These are phyloP conservation scores for Gossypium turneri DNA, from an alignment of 345 rosid genomes.

Conservation along the genomic window DNA sequence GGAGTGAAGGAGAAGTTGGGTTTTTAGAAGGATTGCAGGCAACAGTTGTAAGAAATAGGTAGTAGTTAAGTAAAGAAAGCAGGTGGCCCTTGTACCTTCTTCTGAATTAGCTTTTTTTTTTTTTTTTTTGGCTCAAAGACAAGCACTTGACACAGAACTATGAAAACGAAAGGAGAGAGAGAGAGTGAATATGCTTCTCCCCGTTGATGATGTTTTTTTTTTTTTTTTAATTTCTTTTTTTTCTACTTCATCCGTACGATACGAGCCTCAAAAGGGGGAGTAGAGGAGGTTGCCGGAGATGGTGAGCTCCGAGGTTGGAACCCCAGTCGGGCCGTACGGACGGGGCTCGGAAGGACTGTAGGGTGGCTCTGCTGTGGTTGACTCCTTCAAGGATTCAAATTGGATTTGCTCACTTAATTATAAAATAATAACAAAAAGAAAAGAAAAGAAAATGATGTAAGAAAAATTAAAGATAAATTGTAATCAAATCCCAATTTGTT, in stretches of 20 bases:
- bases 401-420: not conserved
- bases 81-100: conserved; percentile 3
- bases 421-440: too few relatives aligned
- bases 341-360: not conserved
- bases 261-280: not conserved
- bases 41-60: conserved; percentile 8
- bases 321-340: not conserved
- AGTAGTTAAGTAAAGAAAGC: not conserved
- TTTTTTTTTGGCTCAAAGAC: not conserved
- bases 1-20: conserved; percentile 26
- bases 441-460: not conserved
- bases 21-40: conserved; percentile 12
- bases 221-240: not conserved
- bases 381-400: not conserved
- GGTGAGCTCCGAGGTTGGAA: not conserved
- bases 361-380: not conserved
- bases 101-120: not conserved
- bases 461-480: not conserved
- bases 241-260: not conserved
- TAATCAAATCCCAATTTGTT: conserved; percentile 1
- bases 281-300: not conserved
- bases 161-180: conserved; percentile 5
- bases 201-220: not conserved
- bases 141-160: conserved; percentile 16
- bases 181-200: not conserved